Evolutionary conservation across 2,329 filamentous ascomycete species (phyloP), one percentile per base, ranked within the genome.

Genomic region (Trichoderma atrobrunneum): DNA sequence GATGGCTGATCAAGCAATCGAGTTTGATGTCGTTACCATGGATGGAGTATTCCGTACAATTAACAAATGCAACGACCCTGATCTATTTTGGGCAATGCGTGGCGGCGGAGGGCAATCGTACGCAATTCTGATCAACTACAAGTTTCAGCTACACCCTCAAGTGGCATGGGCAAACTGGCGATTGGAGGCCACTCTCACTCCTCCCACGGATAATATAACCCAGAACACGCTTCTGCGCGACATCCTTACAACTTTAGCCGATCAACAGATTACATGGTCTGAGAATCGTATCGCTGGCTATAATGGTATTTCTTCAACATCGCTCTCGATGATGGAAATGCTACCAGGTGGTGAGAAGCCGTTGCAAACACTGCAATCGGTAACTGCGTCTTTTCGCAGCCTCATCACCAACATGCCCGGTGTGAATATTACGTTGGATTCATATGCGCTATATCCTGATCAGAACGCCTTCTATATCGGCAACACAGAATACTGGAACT

Each of bases 1-100:
- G 0, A 87, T 80, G 18, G 88, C 88, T 0, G 89, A 92, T 74
- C 85, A 91, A 65, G 84, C 86, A 0, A 81, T 92, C 2, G 83
- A 86, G 73, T 87, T 82, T 69, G 83, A 89, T 72, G 87, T 89
- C 1, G 82, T 91, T 16, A 87, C 85, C 7, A 84, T 82, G 0
- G 76, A 76, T 26, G 87, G 88, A 0, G 70, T 81, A 24, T 75
- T 84, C 26, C 71, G 88, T 1, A 83, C 77, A 3, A 87, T 86
- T 1, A 84, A 81, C 16, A 81, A 78, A 5, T 75, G 78, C 1
- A 73, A 84, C 16, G 85, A 89, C 72, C 68, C 80, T 0, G 88
- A 90, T 64, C 80, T 91, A 5, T 90, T 87, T 79, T 91, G 87
- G 88, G 88, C 88, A 4, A 78, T 89, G 2, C 81, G 82, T 59